Conservation (phyloP, 352 stramenopile genomes). For the Globisporangium radiosum region DNA sequence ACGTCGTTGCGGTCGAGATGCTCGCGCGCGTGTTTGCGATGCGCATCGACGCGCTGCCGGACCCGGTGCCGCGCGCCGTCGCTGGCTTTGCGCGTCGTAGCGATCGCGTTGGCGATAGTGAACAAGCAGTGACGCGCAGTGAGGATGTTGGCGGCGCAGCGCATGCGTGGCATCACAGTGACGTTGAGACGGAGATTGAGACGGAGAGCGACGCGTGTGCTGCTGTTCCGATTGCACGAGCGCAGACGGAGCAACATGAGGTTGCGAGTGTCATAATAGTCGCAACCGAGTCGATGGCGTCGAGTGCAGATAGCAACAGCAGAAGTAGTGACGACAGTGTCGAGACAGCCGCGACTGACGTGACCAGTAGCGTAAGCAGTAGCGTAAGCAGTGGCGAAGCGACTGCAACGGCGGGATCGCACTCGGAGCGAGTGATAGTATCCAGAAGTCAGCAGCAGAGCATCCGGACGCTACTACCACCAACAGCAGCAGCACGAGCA, state of each 20-base stretch:
- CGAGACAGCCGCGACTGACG: background rate
- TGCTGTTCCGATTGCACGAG: no score
- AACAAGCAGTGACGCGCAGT: background rate
- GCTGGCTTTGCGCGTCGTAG: conserved; percentile 15
- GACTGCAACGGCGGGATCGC: background rate
- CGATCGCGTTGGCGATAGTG: conserved; percentile 6
- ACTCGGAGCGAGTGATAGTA: background rate
- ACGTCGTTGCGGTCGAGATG: conserved; percentile 49
- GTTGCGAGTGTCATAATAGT: no score
- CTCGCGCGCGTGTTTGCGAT: conserved; percentile 69
- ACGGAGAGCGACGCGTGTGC: no score
- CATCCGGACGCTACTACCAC: no score
- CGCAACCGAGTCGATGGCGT: no score
- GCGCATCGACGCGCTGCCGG: conserved; percentile 40
- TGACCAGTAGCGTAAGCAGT: background rate
- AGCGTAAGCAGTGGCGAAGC: background rate
- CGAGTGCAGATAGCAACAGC: no score
- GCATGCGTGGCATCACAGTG: background rate
- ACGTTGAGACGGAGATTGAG: background rate
- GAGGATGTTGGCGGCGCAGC: no score
- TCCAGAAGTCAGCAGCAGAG: background rate
- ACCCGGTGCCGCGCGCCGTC: conserved; percentile 39
- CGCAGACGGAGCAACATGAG: no score
- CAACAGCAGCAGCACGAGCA: background rate
- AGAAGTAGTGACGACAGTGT: no score